Percentiles rank a stretch among this genome's conserved stretches.
These are phyloP conservation scores for Diaporthe ilicicola DNA, from an alignment of 2,329 filamentous ascomycete species.

Conservation along the genomic window DNA sequence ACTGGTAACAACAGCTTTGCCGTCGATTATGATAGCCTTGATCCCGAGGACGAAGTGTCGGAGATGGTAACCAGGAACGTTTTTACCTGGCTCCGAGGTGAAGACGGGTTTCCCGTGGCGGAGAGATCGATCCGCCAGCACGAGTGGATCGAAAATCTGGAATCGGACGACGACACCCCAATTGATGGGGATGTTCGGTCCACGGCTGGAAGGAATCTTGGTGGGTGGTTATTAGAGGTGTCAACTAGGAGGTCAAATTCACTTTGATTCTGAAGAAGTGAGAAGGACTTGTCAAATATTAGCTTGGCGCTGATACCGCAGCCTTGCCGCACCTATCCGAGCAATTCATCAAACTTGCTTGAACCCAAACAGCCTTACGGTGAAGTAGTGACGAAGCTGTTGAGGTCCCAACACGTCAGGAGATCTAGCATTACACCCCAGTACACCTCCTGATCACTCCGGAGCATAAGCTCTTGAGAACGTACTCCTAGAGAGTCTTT, in stretches of 20 bases:
- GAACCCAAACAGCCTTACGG: too few species aligned
- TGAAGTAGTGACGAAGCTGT: too few species aligned
- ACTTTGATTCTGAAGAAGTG: not conserved
- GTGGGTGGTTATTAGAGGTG: not conserved
- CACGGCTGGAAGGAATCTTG: not conserved
- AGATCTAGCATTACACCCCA: too few species aligned
- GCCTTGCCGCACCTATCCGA: too few species aligned
- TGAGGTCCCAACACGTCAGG: too few species aligned
- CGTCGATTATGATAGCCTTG: slow-evolving; percentile 3
- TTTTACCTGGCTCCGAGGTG: slow-evolving; percentile 2
- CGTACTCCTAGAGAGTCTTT: too few species aligned
- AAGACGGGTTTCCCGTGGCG: slow-evolving; percentile 4
- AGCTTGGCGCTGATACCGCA: not conserved
- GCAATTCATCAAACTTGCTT: too few species aligned
- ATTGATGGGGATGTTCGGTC: not conserved
- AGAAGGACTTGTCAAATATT: not conserved
- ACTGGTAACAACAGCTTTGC: not conserved
- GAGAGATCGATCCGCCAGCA: slow-evolving; percentile 5
- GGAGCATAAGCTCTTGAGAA: too few species aligned
- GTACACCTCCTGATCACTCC: too few species aligned
- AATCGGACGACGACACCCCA: not conserved
- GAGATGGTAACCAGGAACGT: slow-evolving; percentile 9
- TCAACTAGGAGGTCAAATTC: slow-evolving; percentile 12
- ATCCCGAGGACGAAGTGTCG: slow-evolving; percentile 8
- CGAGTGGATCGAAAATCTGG: slow-evolving; percentile 3